Base-by-base conservation (phyloP, 176 grass and related monocot genomes). In the Aegilops umbellulata region DNA sequence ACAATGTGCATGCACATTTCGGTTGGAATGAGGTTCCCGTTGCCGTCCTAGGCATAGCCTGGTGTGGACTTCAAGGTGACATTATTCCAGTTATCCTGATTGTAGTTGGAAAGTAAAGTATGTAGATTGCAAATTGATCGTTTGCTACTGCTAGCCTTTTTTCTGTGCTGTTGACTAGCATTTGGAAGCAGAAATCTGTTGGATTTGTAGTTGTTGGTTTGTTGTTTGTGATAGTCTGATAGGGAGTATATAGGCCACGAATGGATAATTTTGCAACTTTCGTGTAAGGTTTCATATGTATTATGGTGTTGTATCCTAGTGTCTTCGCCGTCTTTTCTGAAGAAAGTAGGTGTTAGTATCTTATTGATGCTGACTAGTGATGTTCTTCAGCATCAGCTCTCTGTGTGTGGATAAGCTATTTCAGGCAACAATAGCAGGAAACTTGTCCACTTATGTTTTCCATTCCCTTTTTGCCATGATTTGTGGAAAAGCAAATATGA, bases 1-100 rank as follows among this genome's bases (percentile, higher is more conserved):
- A 89, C 93, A 16, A 74, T 98, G 66, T 98, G 93, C 87, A 84
- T 98, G 93, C 93, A 98, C 67, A 70, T 98, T 65, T 88, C 88
- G 2, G 91, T 95, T 15, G 93, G 91, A 38, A 89, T 88, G 17
- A 92, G 93, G 74, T 84, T 95, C 39, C 77, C 92, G 8, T 64
- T 93, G 44, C 85, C 95, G 7, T 74, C 84, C 41, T 94, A 89
- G 87, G 72, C 73, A 49, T 81, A 8, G 57, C 51, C 67, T 22
- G 34, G 19, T 63, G 16, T 46, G 53, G 65, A 73, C 36, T 88
- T 38, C 8, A 51, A 88, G 87, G 81, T 88, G 65, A 88, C 41
- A 9, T 25, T 23, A 9, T 63, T 20, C 55, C 10, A 66, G 3
- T 41, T 84, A n/a, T 63, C 38, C 73, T 79, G 26, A 78, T 71